These are phyloP conservation scores for Puccinellia tenuiflora DNA, from an alignment of 176 grass and related monocot genomes.

Conservation along the genomic window DNA sequence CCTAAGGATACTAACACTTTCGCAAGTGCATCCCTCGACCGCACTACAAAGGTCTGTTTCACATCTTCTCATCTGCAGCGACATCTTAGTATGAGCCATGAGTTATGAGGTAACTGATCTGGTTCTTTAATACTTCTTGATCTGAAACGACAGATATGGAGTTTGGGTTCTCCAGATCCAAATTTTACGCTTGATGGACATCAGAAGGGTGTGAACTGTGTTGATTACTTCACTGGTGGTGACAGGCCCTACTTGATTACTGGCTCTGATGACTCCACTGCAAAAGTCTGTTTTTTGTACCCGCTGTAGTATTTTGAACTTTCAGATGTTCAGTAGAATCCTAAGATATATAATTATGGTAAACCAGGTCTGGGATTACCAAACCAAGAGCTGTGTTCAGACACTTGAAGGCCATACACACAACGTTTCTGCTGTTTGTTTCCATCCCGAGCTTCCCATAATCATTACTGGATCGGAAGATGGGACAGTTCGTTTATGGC, in stretches of 20 bases:
- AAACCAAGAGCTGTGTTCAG: constrained; percentile 98
- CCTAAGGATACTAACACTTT: constrained; percentile 98
- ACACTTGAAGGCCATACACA: constrained; percentile 98
- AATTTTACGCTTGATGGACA: constrained; percentile 98
- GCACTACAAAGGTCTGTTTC: constrained; percentile 78
- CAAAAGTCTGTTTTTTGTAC: constrained; percentile 63
- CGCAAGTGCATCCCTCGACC: constrained; percentile 96
- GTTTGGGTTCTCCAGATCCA: constrained; percentile 96
- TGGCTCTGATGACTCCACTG: constrained; percentile 97
- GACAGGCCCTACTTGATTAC: constrained; percentile 98
- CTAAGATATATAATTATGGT: constrained; percentile 19
- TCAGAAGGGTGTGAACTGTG: constrained; percentile 94
- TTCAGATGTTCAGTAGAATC: constrained; percentile 3
- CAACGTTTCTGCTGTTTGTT: constrained; percentile 96
- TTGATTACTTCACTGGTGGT: constrained; percentile 99
- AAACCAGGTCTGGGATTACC: constrained; percentile 97
- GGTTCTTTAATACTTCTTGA: background rate
- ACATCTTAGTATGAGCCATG: constrained; percentile 6
- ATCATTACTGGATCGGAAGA: constrained; percentile 98
- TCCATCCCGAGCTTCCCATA: constrained; percentile 98
- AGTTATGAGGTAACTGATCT: constrained; percentile 9
- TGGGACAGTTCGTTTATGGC: constrained; percentile 96
- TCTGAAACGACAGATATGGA: constrained; percentile 78
- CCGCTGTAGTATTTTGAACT: background rate
- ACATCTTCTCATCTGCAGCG: background rate